Evolutionary conservation across 139 green algal genomes (phyloP), one percentile per base, ranked within the genome.

Genomic region (Deuterostichococcus epilithicus): DNA sequence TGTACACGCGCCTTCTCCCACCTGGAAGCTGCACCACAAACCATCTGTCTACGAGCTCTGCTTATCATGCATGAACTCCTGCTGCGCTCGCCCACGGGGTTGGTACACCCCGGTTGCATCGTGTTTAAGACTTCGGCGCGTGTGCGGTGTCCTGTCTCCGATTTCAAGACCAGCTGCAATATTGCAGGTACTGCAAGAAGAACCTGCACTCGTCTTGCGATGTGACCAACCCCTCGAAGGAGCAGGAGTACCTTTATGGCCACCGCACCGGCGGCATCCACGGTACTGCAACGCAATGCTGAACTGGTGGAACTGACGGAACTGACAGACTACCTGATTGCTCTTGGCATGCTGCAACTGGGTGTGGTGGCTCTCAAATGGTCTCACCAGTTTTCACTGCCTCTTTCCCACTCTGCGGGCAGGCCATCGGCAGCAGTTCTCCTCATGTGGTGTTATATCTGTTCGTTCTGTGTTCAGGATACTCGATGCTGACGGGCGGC

Each of bases 401-500:
- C n/a, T n/a, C n/a, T n/a, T n/a, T n/a, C n/a, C n/a, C n/a, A n/a
- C n/a, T n/a, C n/a, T n/a, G n/a, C n/a, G n/a, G 52, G 52, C 52
- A 28, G 3, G 5, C 20, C 18, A 13, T 30, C 18, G 52, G 8
- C 52, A n/a, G 3, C 52, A n/a, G 26, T 5, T 20, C 52, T 63
- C 18, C 52, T 63, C 13, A 63, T 63, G 8, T 63, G 52, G 52
- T 63, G 52, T 30, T 20, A 5, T 63, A 20, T 20, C 26, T 63
- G 3, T 52, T 13, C 8, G 10, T 13, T 13, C 52, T 63, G 52
- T 20, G n/a, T 63, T 5, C 52, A 63, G 52, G 81, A 1, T 86
- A 92, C 84, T 79, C 72, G 1, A 86, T 91, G 78, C 44, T 93
- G 35, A 91, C 84, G 5, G 88, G 90, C 26, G 87, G 88, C 39